A percentile compares a stretch with the other conserved stretches of the same genome.
Conservation (phyloP, 78 protist genomes). For the Acrasis kona region DNA sequence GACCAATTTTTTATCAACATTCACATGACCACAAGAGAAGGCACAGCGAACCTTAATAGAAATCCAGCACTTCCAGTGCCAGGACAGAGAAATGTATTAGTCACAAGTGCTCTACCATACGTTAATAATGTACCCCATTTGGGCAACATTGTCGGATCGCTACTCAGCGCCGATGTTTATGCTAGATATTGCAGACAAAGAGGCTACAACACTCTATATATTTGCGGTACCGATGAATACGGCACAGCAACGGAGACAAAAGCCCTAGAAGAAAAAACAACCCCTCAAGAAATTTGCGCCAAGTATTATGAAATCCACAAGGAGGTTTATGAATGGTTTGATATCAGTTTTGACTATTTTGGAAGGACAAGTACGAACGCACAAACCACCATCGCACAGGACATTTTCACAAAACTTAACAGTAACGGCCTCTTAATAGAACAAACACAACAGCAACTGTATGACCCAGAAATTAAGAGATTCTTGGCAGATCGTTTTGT, state of each 20-base stretch:
- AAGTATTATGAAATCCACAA: conserved; percentile 49
- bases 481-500: conserved; percentile 79
- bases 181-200: conserved; percentile 55
- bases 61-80: conserved; percentile 18
- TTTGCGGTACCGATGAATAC: conserved; percentile 68
- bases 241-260: conserved; percentile 23
- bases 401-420: conserved; percentile 48
- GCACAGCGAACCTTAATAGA: too few relatives aligned
- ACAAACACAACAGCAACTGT: conserved; percentile 41
- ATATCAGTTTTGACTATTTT: conserved; percentile 69
- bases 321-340: conserved; percentile 78
- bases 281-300: conserved; percentile 72
- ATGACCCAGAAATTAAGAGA: conserved; percentile 29
- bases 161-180: conserved; percentile 71
- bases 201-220: conserved; percentile 61
- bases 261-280: conserved; percentile 56
- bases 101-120: conserved; percentile 49
- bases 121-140: conserved; percentile 56
- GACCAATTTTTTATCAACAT: too few relatives aligned
- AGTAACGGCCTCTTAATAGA: conserved; percentile 13
- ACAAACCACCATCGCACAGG: conserved; percentile 74
- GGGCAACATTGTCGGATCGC: conserved; percentile 81
- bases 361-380: conserved; percentile 66
- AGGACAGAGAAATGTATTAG: conserved; percentile 60
- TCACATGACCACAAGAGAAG: too few relatives aligned